Evolutionary conservation across 805 yeast genomes (phyloP).

Genomic region (Zygotorulaspora danielsina): DNA sequence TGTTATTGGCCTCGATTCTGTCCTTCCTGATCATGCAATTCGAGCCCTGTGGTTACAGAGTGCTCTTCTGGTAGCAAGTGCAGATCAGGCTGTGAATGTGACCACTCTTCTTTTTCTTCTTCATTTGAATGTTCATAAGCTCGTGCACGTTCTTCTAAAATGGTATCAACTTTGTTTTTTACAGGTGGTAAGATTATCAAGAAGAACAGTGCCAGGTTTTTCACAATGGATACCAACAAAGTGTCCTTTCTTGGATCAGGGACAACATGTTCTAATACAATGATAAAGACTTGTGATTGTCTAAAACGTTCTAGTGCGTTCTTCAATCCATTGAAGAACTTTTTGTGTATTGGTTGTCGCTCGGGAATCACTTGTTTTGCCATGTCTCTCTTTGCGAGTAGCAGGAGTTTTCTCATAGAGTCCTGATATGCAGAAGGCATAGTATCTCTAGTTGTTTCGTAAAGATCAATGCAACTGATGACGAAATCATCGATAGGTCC

Average conservation of each 20-base stretch:
- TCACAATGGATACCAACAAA: conserved; percentile 17
- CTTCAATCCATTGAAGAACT: conserved; percentile 4
- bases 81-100: conserved; percentile 2
- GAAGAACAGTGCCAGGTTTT: conserved; percentile 24
- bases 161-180: conserved; percentile 15
- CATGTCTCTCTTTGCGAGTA: conserved; percentile 12
- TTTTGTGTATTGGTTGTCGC: conserved; percentile 12
- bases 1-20: too few relatives aligned
- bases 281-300: conserved; percentile 8
- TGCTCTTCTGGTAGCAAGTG: conserved; percentile 2
- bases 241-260: conserved; percentile 23
- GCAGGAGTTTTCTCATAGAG: conserved; percentile 14
- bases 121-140: conserved; percentile 6
- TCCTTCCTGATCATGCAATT: conserved; percentile 2
- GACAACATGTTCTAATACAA: conserved; percentile 18
- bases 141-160: conserved; percentile 13
- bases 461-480: conserved; percentile 10
- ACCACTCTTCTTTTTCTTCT: conserved; percentile 2
- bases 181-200: conserved; percentile 23
- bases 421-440: conserved; percentile 13
- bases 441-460: conserved; percentile 13
- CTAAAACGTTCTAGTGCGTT: conserved; percentile 5
- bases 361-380: conserved; percentile 7
- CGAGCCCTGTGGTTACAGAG: conserved; percentile 7
- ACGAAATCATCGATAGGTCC: conserved; percentile 13